A percentile compares a stretch with the other conserved stretches of the same genome.
Conservation (phyloP, 805 yeast genomes). For the Cyberlindnera saturnus region DNA sequence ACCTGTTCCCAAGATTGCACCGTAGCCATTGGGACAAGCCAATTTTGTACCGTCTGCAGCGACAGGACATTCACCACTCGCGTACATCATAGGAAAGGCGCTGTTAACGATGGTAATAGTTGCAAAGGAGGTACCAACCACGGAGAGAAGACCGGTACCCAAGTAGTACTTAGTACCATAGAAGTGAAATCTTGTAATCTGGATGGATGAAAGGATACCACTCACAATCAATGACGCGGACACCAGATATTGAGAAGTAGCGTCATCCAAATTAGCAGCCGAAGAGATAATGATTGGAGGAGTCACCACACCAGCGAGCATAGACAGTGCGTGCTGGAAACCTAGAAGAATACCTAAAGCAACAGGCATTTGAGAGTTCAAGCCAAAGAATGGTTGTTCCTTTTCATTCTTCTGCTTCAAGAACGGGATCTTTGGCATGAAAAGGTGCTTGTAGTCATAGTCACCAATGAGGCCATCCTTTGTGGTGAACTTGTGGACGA, state of each 20-base stretch:
- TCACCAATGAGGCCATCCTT: constrained; percentile 82
- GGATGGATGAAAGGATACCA: constrained; percentile 65
- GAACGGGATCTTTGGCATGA: constrained; percentile 79
- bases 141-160: constrained; percentile 86
- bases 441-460: constrained; percentile 73
- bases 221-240: constrained; percentile 69
- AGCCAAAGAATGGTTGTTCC: constrained; percentile 77
- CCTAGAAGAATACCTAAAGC: constrained; percentile 73
- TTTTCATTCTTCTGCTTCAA: constrained; percentile 35
- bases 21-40: constrained; percentile 89
- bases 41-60: constrained; percentile 58
- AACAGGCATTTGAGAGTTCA: constrained; percentile 78
- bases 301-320: constrained; percentile 86
- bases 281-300: constrained; percentile 74
- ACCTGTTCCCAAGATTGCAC: constrained; percentile 80
- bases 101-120: constrained; percentile 75
- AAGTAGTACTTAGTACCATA: constrained; percentile 66
- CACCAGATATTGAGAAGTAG: constrained; percentile 53
- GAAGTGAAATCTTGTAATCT: constrained; percentile 76
- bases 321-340: constrained; percentile 80
- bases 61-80: constrained; percentile 57
- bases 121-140: constrained; percentile 88
- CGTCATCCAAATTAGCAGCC: constrained; percentile 50
- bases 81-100: constrained; percentile 78
- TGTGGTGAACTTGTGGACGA: constrained; percentile 49